Evolutionary conservation across 345 rosid species (phyloP), one percentile per base, ranked within the genome.

Genomic region (Cardamine resedifolia): DNA sequence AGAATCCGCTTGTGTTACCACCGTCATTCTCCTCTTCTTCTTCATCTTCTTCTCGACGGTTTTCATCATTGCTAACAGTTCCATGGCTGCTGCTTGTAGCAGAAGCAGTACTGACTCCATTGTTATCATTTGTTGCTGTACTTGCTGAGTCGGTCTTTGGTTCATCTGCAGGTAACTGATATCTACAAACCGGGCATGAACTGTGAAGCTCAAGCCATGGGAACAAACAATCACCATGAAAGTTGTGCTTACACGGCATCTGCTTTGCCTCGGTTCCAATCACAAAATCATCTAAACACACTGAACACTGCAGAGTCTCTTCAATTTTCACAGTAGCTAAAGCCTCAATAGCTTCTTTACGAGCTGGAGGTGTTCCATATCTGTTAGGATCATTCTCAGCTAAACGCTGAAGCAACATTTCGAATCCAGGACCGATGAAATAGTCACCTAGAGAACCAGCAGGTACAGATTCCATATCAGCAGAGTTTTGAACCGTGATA

Each of bases 181-280:
- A 81, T 78, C 97, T 84, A 68, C 98, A 93, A 67, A 93, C 85
- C 1, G 97, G 98, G 45, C 96, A 93, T 16, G 97, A 87, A 72
- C 97, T 89, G 51, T 93, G 98, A 72, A 93, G 90, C 82, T 90
- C 92, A 72, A 93, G 79, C 98, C 98, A 93, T 14, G 94, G 90
- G 45, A 86, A 68, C 81, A 93, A 76, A 63, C 98, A 93, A 12
- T 71, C 78, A 33, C 67, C 28, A 23, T 93, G 98, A 77, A 90
- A 93, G 73, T 74, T 86, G 62, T 90, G 98, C 60, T 81, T 80
- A 78, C 98, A 93, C 0, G 97, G 97, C 96, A 90, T 93, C 69
- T 85, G 89, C 70, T 78, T 90, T 6, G 88, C 92, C 49, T 84
- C 84, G 0, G 68, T 56, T 1, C 94, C 96, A 24, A 85, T 48